phyloP scores from a whole-genome alignment of 805 yeast species.

The Tetrapisispora namnaoensis region DNA sequence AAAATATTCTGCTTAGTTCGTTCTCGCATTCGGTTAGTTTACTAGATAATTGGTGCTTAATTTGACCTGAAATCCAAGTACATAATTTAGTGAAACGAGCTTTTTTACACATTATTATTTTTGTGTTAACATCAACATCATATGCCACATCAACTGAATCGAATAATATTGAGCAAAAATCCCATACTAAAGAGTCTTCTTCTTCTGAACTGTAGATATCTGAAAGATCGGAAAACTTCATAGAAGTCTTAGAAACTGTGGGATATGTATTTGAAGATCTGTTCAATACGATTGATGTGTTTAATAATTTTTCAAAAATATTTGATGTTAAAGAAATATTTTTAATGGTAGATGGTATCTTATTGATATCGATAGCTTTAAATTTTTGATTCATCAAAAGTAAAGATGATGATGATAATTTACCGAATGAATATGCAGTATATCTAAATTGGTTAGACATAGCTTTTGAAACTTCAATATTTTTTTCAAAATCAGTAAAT shows the following conservation, averaged over 20 bases:
- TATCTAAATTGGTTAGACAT: conserved; percentile 7
- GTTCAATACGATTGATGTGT: conserved; percentile 12
- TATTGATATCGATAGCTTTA: background rate
- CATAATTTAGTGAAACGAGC: conserved; percentile 39
- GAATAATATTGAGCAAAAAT: conserved; percentile 54
- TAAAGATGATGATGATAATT: conserved; percentile 13
- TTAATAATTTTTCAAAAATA: conserved; percentile 15
- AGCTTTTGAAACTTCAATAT: conserved; percentile 20
- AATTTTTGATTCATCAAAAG: conserved; percentile 6
- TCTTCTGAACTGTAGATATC: conserved; percentile 9
- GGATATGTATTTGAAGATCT: conserved; percentile 33
- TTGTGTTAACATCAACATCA: conserved; percentile 13
- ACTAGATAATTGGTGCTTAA: conserved; percentile 28
- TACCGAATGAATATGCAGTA: conserved; percentile 15
- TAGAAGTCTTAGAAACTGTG: conserved; percentile 26
- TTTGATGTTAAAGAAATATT: background rate
- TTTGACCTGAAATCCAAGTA: conserved; percentile 46
- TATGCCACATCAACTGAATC: conserved; percentile 31
- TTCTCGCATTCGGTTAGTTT: conserved; percentile 30
- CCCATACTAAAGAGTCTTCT: conserved; percentile 35
- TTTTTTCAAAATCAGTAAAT: conserved; percentile 36
- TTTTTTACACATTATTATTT: conserved; percentile 23
- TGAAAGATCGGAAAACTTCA: conserved; percentile 24
- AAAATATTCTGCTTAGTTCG: conserved; percentile 42
- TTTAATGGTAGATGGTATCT: background rate